phyloP scores from a whole-genome alignment of 768 basidiomycete genomes.

The Xerocomellus dryophilus region DNA sequence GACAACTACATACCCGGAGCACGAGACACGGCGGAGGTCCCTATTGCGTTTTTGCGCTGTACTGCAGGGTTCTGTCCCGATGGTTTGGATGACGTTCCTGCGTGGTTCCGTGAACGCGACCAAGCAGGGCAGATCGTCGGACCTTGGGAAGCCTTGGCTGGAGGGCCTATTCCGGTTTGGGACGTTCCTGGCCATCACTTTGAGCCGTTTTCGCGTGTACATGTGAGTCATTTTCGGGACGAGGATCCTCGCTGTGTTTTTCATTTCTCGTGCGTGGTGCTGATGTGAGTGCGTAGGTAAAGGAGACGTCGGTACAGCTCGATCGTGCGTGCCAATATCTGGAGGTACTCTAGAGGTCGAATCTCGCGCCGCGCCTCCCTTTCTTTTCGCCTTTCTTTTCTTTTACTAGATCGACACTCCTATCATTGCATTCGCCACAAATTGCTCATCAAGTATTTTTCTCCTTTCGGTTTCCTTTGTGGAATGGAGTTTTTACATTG shows the following conservation, averaged over 20 bases:
- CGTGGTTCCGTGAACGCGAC: slow-evolving; percentile 51
- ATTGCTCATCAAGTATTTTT: no score
- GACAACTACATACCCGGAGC: slow-evolving; percentile 40
- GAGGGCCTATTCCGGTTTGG: slow-evolving; percentile 38
- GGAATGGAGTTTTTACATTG: no score
- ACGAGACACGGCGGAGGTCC: slow-evolving; percentile 24
- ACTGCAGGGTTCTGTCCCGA: slow-evolving; percentile 41
- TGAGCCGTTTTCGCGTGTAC: slow-evolving; percentile 45
- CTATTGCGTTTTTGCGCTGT: slow-evolving; percentile 54
- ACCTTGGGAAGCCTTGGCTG: slow-evolving; percentile 50
- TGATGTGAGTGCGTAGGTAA: slow-evolving; percentile 9
- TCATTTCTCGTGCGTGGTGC: not conserved
- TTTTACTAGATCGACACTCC: not conserved
- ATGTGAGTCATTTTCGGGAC: slow-evolving; percentile 39
- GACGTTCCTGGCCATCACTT: slow-evolving; percentile 71
- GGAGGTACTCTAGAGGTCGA: not conserved
- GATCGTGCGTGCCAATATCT: slow-evolving; percentile 19
- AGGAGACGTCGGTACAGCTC: slow-evolving; percentile 25
- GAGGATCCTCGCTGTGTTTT: no score
- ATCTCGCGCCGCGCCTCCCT: not conserved
- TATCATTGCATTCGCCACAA: no score
- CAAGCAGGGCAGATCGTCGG: slow-evolving; percentile 21
- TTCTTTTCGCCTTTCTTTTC: not conserved
- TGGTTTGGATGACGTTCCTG: slow-evolving; percentile 37
- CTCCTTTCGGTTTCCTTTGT: no score